Base-by-base conservation (phyloP, 179 eudicot species). In the Gypsophila paniculata region DNA sequence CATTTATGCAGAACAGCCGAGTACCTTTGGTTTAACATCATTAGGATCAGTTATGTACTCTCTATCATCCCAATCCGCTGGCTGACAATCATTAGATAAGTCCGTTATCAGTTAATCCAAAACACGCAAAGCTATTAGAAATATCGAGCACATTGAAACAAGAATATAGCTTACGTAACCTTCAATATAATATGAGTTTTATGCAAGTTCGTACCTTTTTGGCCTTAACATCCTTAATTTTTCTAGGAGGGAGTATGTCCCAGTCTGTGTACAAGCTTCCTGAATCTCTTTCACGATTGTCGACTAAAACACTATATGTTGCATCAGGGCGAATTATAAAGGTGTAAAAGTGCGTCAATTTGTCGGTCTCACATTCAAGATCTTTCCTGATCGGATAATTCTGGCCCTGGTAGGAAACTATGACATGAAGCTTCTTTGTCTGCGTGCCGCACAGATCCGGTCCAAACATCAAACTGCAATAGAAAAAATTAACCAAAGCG, bases 381-480 rank as follows among this genome's bases (percentile, higher is more conserved):
- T 89, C 97, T 82, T 91, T 91, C 69, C 86, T 87, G 59, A 89
- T 79, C 38, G 96, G 96, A 68, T 91, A 88, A 77, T 83, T 87
- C 78, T 89, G 95, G 23, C 96, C 97, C 79, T 91, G 92, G 53
- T 91, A 91, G 29, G 96, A 86, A 60, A 86, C 78, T 76, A 91
- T 87, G 14, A 80, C 84, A 78, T 91, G 97, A 71, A 91, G 93
- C 74, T 86, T 84, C 75, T 91, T 91, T 64, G 84, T 91, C 68
- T 89, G 87, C 44, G 96, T 76, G 77, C 93, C 92, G 72, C 97
- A 91, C 71, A 91, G 75, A 79, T 91, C 97, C 21, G 97, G 97
- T 73, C 96, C 97, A 75, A 91, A 86, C 97, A 91, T 91, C 75
- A 91, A 57, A 75, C 97, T 91, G 91, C 83, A 82, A 73, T 49